Conservation (phyloP, 441 rosid species). For the Euphorbia schlechtendalii region DNA sequence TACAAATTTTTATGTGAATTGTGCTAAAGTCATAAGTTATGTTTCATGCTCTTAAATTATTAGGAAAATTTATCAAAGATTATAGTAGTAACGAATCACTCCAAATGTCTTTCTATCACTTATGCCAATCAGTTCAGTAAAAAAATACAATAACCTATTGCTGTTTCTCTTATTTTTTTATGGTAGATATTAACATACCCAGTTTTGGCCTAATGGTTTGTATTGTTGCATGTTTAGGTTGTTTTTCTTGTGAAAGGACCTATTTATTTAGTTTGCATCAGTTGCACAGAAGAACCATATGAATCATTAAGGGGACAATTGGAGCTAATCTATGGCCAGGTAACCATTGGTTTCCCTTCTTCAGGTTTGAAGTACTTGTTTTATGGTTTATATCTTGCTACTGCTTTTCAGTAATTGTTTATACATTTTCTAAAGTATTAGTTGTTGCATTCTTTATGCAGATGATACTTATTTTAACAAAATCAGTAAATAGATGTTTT, state of each 20-base stretch:
- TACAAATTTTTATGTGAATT: conserved; percentile 6
- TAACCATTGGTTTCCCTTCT: conserved; percentile 24
- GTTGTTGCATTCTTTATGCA: conserved; percentile 38
- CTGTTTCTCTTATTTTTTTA: conserved; percentile 7
- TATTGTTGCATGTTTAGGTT: conserved; percentile 46
- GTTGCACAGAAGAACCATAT: conserved; percentile 93
- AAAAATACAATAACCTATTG: not conserved
- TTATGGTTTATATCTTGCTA: too few species aligned
- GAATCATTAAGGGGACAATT: conserved; percentile 76
- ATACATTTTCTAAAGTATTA: conserved; percentile 13
- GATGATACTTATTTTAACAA: conserved; percentile 96
- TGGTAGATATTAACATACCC: not conserved
- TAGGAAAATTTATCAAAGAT: not conserved
- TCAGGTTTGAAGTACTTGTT: conserved; percentile 5
- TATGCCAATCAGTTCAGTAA: not conserved
- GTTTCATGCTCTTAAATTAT: not conserved
- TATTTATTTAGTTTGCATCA: conserved; percentile 90
- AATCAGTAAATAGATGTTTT: conserved; percentile 89
- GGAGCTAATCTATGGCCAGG: conserved; percentile 98
- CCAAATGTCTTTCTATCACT: not conserved
- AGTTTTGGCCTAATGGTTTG: not conserved
- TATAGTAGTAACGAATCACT: not conserved
- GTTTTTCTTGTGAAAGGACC: conserved; percentile 98
- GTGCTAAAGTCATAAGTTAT: not conserved
- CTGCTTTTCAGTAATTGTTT: conserved; percentile 3